Conservation (phyloP, 2,329 filamentous ascomycete genomes). For the Stagonosporopsis chrysanthemi region DNA sequence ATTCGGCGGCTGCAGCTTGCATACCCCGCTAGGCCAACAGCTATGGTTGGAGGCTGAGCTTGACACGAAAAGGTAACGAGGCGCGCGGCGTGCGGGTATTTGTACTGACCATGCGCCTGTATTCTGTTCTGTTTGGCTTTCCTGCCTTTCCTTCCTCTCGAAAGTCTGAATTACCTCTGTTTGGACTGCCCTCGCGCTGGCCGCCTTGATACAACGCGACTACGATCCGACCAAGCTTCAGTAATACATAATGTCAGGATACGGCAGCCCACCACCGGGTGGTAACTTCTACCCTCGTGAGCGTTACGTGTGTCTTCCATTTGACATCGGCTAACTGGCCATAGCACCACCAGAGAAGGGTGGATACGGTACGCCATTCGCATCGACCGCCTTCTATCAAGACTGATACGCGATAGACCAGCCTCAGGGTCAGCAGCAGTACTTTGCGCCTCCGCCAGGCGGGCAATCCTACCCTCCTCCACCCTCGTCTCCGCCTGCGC, state of each 20-base stretch:
- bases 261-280: conserved; percentile 40
- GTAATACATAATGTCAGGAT: conserved; percentile 37
- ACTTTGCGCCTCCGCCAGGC: conserved; percentile 49
- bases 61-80: conserved; percentile 25
- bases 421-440: conserved; percentile 45
- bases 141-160: conserved; percentile 9
- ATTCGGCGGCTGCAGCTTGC: conserved; percentile 16
- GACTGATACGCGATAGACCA: conserved; percentile 28
- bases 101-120: conserved; percentile 29
- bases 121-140: not conserved
- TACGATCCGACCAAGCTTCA: not conserved
- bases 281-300: conserved; percentile 49
- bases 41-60: conserved; percentile 45
- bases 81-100: conserved; percentile 33
- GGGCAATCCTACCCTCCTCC: conserved; percentile 47
- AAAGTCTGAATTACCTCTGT: not conserved
- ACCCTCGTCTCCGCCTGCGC: conserved; percentile 41
- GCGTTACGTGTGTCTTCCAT: conserved; percentile 9
- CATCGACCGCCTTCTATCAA: not conserved
- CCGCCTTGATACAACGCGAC: conserved; percentile 4
- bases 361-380: conserved; percentile 34
- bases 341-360: conserved; percentile 45
- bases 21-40: conserved; percentile 43
- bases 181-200: conserved; percentile 6
- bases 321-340: conserved; percentile 22